Base-by-base conservation (phyloP, 768 basidiomycete genomes). In the Cystobasidium onofrii region DNA sequence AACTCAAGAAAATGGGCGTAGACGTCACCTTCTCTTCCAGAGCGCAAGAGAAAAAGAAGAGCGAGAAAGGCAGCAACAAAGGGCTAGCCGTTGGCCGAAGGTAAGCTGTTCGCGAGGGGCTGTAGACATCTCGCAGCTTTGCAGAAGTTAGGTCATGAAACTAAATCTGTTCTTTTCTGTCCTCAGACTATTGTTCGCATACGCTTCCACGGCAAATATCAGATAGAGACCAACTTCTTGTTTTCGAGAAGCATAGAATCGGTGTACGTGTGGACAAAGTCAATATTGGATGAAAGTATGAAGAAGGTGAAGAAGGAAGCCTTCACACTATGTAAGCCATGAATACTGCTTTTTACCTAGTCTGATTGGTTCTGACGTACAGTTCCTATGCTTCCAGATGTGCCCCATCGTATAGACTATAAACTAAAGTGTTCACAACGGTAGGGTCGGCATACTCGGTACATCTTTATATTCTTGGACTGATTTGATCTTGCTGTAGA, bases 161-260 rank as follows among this genome's bases (percentile, higher is more conserved):
- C n/a, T n/a, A n/a, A n/a, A n/a, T n/a, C n/a, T n/a, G n/a, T n/a
- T n/a, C n/a, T n/a, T n/a, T n/a, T n/a, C n/a, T n/a, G n/a, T n/a
- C n/a, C n/a, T n/a, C 76, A 93, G 90, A 91, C 90, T 0, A 89
- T 85, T 1, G 89, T 95, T 76, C 87, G 92, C 23, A 81, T 95
- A 76, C 86, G 86, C 77, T 95, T 94, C 81, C 83, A 87, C 25
- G 90, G 94, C 81, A 85, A 88, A 61, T 90, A 87, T 1, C 88
- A 89, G 78, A 84, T 95, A 15, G 92, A 95, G 82, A 88, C 86
- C 76, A 81, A 81, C 0, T 93, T 94, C 78, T 84, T 87, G 1
- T 92, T 91, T 6, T 85, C 85, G 1, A 86, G 87, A 81, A 92
- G 89, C 80, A 91, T 95, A 63, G 85, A 86, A 63, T 84, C 88